Base-by-base conservation (phyloP, 2,329 filamentous ascomycete species). In the Exserohilum turcica region DNA sequence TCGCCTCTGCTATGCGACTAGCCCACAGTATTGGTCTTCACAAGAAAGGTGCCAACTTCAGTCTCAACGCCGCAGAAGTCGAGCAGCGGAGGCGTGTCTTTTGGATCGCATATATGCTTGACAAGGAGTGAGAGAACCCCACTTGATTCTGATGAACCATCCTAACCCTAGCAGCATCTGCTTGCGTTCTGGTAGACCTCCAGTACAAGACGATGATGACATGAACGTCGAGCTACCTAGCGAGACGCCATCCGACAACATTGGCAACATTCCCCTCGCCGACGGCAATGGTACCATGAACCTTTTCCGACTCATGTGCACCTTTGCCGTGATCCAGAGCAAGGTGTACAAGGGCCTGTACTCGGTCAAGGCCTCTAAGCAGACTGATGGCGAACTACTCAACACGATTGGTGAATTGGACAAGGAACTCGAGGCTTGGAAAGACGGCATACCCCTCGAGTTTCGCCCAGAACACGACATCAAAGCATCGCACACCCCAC, bases 381-480 rank as follows among this genome's bases (percentile, higher is more conserved):
- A 97, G 70, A 91, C 92, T 1, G 91, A 96, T 62, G 94, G 93
- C 19, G 93, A 97, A 74, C 80, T 97, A 7, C 82, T 99, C 40
- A 96, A 96, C 71, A 96, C 92, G 0, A 99, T 99, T 63, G 92
- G 94, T 40, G 92, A 97, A 69, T 84, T 99, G 8, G 94, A 99
- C 71, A 87, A 73, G 50, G 73, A 80, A 48, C 77, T 99, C 3
- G 94, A 99, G 72, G 88, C 91, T 48, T 99, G 94, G 94, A 97
- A 97, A 78, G 92, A 97, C 70, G 86, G 83, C 45, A 97, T 99
- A 48, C 93, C 94, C 2, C 83, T 96, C 52, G 94, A 97, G 68
- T 97, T 97, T 77, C 86, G 94, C n/a, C 94, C 94, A 0, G 94
- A 97, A 74, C 87, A 97, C 71, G 92, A 97, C 74, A 97, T 99